Evolutionary conservation across 805 yeast genomes (phyloP).

Genomic region (Lipomyces kockii): DNA sequence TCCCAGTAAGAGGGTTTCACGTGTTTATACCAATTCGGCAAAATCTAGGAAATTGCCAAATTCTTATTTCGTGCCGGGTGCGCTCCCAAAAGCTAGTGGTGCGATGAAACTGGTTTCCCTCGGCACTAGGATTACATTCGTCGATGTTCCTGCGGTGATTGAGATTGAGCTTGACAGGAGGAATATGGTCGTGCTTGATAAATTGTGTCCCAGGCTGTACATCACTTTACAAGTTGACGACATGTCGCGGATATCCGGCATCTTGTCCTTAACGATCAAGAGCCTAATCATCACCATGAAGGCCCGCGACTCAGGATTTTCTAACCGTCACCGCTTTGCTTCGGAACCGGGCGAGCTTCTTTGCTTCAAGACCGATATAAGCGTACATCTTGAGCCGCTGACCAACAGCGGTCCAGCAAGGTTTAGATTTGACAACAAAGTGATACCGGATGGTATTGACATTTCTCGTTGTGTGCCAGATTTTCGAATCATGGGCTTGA

Average conservation of each 20-base stretch:
- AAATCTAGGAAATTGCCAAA: slow-evolving; percentile 20
- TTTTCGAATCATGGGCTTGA: slow-evolving; percentile 18
- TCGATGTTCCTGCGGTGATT: slow-evolving; percentile 18
- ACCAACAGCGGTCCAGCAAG: background rate
- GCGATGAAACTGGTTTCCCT: slow-evolving; percentile 15
- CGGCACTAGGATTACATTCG: slow-evolving; percentile 12
- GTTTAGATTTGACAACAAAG: background rate
- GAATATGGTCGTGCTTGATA: slow-evolving; percentile 3
- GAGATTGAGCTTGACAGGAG: slow-evolving; percentile 4
- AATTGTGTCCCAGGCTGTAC: slow-evolving; percentile 5
- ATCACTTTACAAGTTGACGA: slow-evolving; percentile 16
- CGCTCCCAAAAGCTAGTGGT: slow-evolving; percentile 15
- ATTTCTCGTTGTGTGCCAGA: slow-evolving; percentile 8
- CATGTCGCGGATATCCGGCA: slow-evolving; percentile 8
- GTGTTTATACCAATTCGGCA: slow-evolving; percentile 1
- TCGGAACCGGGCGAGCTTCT: background rate
- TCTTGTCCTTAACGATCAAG: slow-evolving; percentile 2
- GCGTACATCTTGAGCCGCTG: background rate
- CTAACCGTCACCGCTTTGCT: background rate
- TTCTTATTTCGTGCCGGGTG: slow-evolving; percentile 26
- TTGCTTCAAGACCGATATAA: background rate
- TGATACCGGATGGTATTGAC: background rate
- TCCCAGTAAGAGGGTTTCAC: background rate
- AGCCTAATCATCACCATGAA: background rate
- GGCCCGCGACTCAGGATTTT: background rate